Evolutionary conservation across 192 early-diverging fungal genomes (phyloP).

Genomic region (Jimgerdemannia flammicorona): DNA sequence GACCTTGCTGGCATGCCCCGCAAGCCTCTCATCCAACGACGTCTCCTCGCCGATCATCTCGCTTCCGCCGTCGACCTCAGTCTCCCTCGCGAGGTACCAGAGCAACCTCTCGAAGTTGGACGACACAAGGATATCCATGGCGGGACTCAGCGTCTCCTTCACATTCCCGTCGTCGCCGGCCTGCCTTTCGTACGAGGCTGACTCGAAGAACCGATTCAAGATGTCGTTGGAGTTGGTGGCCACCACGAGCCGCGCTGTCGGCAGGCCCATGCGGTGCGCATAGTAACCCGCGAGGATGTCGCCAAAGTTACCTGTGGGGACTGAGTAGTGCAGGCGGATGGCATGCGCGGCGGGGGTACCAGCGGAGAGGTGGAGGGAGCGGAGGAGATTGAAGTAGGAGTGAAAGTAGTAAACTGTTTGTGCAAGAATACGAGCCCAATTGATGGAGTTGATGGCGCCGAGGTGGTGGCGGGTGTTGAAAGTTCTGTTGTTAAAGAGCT

Average conservation of each 20-base stretch:
- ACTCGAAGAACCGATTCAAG: slow-evolving; percentile 87
- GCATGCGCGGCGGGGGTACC: slow-evolving; percentile 36
- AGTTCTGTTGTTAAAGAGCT: slow-evolving; percentile 70
- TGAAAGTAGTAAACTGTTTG: slow-evolving; percentile 97
- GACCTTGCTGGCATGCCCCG: slow-evolving; percentile 48
- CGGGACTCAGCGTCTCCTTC: slow-evolving; percentile 82
- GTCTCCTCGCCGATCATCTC: slow-evolving; percentile 34
- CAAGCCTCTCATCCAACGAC: slow-evolving; percentile 8
- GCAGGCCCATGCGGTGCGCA: slow-evolving; percentile 88
- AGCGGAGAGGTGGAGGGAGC: slow-evolving; percentile 41
- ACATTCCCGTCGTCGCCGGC: slow-evolving; percentile 47
- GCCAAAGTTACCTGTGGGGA: slow-evolving; percentile 99
- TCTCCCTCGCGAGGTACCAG: slow-evolving; percentile 81
- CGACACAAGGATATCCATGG: slow-evolving; percentile 96
- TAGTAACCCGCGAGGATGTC: slow-evolving; percentile 91
- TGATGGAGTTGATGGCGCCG: slow-evolving; percentile 98
- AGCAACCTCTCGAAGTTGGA: slow-evolving; percentile 98
- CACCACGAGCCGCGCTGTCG: slow-evolving; percentile 72
- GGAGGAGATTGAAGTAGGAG: slow-evolving; percentile 71
- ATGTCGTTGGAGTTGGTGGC: slow-evolving; percentile 99
- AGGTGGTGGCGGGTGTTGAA: slow-evolving; percentile 78
- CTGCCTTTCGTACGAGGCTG: slow-evolving; percentile 81
- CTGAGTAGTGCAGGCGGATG: slow-evolving; percentile 66
- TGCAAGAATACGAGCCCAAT: slow-evolving; percentile 96
- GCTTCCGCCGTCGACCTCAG: slow-evolving; percentile 34